phyloP scores from a whole-genome alignment of 805 yeast species.

The Dipodascus geniculatus region DNA sequence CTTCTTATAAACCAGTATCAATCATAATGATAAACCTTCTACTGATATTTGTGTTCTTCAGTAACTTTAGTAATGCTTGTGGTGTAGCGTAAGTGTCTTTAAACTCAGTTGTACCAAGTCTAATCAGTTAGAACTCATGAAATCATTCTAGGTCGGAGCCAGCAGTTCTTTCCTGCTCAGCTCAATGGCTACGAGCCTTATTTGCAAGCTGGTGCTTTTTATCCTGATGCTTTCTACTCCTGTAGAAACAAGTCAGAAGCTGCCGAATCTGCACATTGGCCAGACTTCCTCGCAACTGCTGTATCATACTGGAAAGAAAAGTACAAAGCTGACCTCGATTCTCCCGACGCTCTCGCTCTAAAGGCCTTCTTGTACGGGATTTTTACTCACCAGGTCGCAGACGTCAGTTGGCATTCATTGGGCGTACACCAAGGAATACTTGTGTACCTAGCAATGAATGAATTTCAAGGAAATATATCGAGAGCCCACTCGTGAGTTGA shows the following conservation, averaged over 20 bases:
- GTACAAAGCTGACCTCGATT: constrained; percentile 8
- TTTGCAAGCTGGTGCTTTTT: constrained; percentile 50
- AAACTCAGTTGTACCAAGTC: background rate
- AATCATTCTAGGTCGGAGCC: constrained; percentile 16
- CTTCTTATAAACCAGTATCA: too few species aligned
- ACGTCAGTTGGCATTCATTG: constrained; percentile 58
- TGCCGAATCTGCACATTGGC: constrained; percentile 64
- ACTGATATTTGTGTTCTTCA: constrained; percentile 7
- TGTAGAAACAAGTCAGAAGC: constrained; percentile 40
- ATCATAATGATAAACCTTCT: background rate
- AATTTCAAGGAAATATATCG: constrained; percentile 39
- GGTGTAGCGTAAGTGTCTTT: constrained; percentile 18
- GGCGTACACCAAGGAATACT: constrained; percentile 45
- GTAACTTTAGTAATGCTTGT: constrained; percentile 9
- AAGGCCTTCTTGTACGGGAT: constrained; percentile 49
- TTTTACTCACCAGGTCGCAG: constrained; percentile 51
- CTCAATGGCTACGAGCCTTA: constrained; percentile 16
- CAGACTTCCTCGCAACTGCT: constrained; percentile 43
- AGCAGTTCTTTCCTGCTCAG: constrained; percentile 26
- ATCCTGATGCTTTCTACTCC: constrained; percentile 57
- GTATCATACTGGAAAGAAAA: constrained; percentile 32
- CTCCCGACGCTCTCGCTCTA: constrained; percentile 23
- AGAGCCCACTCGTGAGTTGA: constrained; percentile 35
- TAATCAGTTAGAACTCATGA: constrained; percentile 10
- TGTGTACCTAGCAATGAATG: constrained; percentile 36